phyloP scores from a whole-genome alignment of 345 rosid species.

The Gynandropsis gynandra region DNA sequence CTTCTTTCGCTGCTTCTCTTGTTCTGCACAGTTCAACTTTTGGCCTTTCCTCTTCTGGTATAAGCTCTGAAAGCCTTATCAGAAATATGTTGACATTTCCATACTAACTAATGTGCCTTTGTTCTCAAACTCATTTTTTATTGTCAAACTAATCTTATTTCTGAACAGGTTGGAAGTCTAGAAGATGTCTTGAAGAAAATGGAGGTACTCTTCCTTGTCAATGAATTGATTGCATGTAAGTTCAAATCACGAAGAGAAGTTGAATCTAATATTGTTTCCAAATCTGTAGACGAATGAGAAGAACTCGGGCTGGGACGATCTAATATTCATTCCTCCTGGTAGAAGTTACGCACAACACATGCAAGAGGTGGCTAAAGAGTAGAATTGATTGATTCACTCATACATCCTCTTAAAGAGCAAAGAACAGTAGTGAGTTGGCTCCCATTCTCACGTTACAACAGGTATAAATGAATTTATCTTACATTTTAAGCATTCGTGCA shows the following conservation, averaged over 20 bases:
- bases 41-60: no score
- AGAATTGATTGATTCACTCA: neutral
- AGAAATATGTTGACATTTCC: no score
- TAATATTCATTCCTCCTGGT: conserved; percentile 92
- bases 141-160: conserved; percentile 14
- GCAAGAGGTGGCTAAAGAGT: conserved; percentile 42
- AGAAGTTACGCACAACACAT: conserved; percentile 82
- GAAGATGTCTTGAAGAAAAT: conserved; percentile 88
- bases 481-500: conserved; percentile 16
- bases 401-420: neutral
- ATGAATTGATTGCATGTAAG: neutral
- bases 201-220: conserved; percentile 52
- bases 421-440: neutral
- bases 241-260: neutral
- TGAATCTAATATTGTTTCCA: conserved; percentile 14
- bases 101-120: no score
- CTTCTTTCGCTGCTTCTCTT: no score
- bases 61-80: no score
- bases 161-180: conserved; percentile 74
- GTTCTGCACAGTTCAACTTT: no score
- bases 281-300: conserved; percentile 61
- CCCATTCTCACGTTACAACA: conserved; percentile 8
- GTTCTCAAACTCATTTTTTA: neutral
- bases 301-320: conserved; percentile 94
- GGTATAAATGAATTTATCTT: conserved; percentile 16